Conservation (phyloP, 495 filamentous ascomycete genomes). For the Daldinia grandis region DNA sequence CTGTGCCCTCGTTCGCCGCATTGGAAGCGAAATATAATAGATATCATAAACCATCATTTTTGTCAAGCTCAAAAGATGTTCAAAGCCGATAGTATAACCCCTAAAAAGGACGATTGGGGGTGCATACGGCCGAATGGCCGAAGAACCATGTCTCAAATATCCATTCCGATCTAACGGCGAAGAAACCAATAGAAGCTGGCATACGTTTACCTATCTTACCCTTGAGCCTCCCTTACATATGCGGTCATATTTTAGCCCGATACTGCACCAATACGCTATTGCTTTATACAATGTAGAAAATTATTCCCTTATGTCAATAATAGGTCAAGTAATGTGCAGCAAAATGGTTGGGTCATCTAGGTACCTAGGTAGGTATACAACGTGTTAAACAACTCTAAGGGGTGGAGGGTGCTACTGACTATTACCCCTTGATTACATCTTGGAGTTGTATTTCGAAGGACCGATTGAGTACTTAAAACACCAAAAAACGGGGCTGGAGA, state of each 20-base stretch:
- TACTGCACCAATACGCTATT: background rate
- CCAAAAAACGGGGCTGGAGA: background rate
- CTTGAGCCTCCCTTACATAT: constrained; percentile 6
- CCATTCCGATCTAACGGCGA: background rate
- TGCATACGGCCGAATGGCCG: constrained; percentile 20
- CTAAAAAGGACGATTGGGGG: background rate
- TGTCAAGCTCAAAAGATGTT: background rate
- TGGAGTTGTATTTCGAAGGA: constrained; percentile 9
- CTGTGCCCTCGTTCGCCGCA: background rate
- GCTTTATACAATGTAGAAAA: background rate
- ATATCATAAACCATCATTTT: background rate
- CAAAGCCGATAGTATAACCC: constrained; percentile 1
- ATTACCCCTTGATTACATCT: too few relatives aligned
- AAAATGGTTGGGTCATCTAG: background rate
- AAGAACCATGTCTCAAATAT: constrained; percentile 1
- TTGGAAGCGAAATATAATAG: background rate
- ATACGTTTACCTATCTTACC: background rate
- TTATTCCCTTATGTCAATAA: background rate
- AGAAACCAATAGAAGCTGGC: background rate
- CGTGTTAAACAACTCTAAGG: too few relatives aligned
- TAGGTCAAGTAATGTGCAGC: background rate
- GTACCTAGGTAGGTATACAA: too few relatives aligned
- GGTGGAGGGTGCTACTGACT: too few relatives aligned
- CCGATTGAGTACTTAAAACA: background rate
- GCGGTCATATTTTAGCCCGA: constrained; percentile 29